Evolutionary conservation across 2,329 filamentous ascomycete species (phyloP).

Genomic region (Penicillium sp.): DNA sequence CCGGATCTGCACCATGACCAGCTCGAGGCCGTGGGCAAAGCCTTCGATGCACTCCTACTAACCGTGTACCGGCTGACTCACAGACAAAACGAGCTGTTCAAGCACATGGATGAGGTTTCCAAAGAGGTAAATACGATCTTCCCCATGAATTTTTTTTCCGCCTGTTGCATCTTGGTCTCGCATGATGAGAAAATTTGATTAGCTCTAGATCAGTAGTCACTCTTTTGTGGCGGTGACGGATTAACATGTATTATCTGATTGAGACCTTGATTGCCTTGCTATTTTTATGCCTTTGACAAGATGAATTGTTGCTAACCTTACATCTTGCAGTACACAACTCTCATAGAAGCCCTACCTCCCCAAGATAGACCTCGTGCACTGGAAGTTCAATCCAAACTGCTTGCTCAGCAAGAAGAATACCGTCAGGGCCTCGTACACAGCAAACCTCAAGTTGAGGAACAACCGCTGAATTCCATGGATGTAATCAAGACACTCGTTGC

Average conservation of each 20-base stretch:
- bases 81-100: slow-evolving; percentile 41
- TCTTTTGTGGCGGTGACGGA: slow-evolving; percentile 61
- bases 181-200: slow-evolving; percentile 48
- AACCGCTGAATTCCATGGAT: slow-evolving; percentile 63
- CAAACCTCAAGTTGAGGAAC: slow-evolving; percentile 42
- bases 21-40: slow-evolving; percentile 39
- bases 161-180: slow-evolving; percentile 27
- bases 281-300: slow-evolving; percentile 17
- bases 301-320: slow-evolving; percentile 29
- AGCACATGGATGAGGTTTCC: slow-evolving; percentile 39
- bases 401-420: slow-evolving; percentile 33
- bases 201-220: slow-evolving; percentile 84
- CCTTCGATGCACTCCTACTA: slow-evolving; percentile 45
- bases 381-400: slow-evolving; percentile 34
- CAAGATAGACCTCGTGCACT: slow-evolving; percentile 30
- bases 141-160: slow-evolving; percentile 1
- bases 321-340: slow-evolving; percentile 19
- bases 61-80: slow-evolving; percentile 40
- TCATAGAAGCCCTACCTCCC: slow-evolving; percentile 22
- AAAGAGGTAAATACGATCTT: slow-evolving; percentile 38
- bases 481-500: slow-evolving; percentile 57
- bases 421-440: slow-evolving; percentile 36
- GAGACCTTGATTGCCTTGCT: slow-evolving; percentile 34
- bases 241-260: slow-evolving; percentile 57
- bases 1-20: slow-evolving; percentile 32